Conservation (phyloP, 176 grass and related monocot genomes). For the Oryza glumipatula region DNA sequence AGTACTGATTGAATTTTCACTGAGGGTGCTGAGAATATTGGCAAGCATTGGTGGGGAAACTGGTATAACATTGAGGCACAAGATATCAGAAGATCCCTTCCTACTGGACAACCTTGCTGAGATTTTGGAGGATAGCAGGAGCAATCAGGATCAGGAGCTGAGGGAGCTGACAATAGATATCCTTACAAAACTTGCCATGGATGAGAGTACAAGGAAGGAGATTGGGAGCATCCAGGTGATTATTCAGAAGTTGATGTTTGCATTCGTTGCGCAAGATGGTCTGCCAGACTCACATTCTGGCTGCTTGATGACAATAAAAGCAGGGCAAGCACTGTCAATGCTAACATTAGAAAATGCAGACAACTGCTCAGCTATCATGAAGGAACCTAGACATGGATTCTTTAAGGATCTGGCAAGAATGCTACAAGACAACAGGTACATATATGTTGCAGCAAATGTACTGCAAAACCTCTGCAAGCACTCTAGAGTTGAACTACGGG, state of each 20-base stretch:
- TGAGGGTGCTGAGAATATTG: neutral
- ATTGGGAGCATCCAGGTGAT: slow-evolving; percentile 21
- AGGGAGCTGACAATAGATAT: neutral
- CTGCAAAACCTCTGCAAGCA: no score
- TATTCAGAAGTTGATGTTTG: neutral
- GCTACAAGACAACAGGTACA: neutral
- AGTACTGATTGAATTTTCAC: neutral
- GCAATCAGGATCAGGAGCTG: neutral
- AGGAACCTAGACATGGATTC: neutral
- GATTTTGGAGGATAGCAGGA: neutral
- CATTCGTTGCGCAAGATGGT: neutral
- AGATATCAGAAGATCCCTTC: neutral
- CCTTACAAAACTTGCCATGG: neutral
- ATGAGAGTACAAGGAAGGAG: neutral
- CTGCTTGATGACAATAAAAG: neutral
- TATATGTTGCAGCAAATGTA: neutral
- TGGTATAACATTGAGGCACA: neutral
- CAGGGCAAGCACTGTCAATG: slow-evolving; percentile 16
- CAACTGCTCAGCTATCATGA: slow-evolving; percentile 1
- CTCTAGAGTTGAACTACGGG: neutral
- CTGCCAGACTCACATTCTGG: neutral
- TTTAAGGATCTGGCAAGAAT: neutral
- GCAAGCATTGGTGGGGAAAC: neutral
- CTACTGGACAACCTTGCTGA: slow-evolving; percentile 14
- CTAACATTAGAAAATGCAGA: neutral